These are phyloP conservation scores for Arabidopsis thaliana DNA, from an alignment of 345 rosid species.

Conservation along the genomic window DNA sequence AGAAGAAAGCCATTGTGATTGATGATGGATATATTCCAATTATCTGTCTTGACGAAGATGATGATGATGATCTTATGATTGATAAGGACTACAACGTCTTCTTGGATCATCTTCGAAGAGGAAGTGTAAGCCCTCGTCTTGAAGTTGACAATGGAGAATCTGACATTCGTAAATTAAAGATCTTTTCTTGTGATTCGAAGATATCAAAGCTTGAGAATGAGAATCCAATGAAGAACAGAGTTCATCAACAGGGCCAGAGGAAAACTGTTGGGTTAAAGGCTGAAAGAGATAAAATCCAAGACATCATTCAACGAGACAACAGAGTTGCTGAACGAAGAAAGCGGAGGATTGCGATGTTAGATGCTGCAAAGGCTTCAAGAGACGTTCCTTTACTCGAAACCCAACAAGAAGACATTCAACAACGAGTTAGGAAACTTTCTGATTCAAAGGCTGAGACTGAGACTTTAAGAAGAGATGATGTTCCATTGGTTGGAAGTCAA, in stretches of 20 bases:
- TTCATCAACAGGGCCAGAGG: conserved; percentile 19
- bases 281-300: not conserved
- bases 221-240: conserved; percentile 20
- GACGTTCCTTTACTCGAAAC: not conserved
- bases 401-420: not conserved
- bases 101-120: conserved; percentile 25
- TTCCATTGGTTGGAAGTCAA: not conserved
- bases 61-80: conserved; percentile 15
- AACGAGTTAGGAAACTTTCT: not conserved
- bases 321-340: conserved; percentile 35
- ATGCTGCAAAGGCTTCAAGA: not conserved
- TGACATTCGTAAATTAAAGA: conserved; percentile 22
- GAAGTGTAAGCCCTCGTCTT: not conserved
- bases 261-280: not conserved
- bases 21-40: conserved; percentile 15
- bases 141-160: conserved; percentile 7
- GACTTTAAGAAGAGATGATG: not conserved
- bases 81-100: conserved; percentile 27
- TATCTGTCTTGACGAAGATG: conserved; percentile 35
- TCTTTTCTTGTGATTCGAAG: not conserved
- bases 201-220: conserved; percentile 1
- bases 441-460: not conserved
- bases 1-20: conserved; percentile 5
- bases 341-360: conserved; percentile 1
- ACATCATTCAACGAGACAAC: conserved; percentile 34